These are phyloP conservation scores for Hypsizygus marmoreus DNA, from an alignment of 768 basidiomycete genomes.

Conservation along the genomic window DNA sequence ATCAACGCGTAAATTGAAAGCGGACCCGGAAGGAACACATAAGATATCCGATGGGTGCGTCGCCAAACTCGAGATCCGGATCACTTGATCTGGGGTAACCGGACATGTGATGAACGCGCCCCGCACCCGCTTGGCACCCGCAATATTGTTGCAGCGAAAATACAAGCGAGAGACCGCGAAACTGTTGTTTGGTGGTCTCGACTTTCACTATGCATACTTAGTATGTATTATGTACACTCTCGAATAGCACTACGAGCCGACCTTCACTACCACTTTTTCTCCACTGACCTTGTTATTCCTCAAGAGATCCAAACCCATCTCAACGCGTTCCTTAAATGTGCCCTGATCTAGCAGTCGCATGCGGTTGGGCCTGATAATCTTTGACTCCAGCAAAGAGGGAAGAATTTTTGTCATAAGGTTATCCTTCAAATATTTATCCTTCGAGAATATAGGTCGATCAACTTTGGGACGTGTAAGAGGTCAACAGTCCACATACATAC, in stretches of 20 bases:
- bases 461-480: slow-evolving; percentile 33
- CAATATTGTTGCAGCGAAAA: slow-evolving; percentile 26
- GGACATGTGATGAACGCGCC: slow-evolving; percentile 8
- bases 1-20: slow-evolving; percentile 4
- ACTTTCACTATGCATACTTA: not conserved
- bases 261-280: slow-evolving; percentile 49
- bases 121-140: too few relatives aligned
- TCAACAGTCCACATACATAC: slow-evolving; percentile 39
- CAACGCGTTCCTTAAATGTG: slow-evolving; percentile 41
- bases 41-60: not conserved
- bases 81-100: slow-evolving; percentile 17
- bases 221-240: not conserved
- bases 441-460: too few relatives aligned
- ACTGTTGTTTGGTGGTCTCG: too few relatives aligned
- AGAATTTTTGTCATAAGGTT: slow-evolving; percentile 50
- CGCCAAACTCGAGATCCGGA: slow-evolving; percentile 13
- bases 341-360: slow-evolving; percentile 44
- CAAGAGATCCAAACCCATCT: slow-evolving; percentile 43
- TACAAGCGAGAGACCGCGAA: too few relatives aligned
- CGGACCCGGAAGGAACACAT: slow-evolving; percentile 2
- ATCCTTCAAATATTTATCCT: slow-evolving; percentile 41
- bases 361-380: slow-evolving; percentile 42
- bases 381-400: slow-evolving; percentile 38
- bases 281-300: slow-evolving; percentile 51
- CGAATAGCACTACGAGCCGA: slow-evolving; percentile 20